phyloP scores from a whole-genome alignment of 2,329 filamentous ascomycete genomes.

The Blastomyces emzantsi region DNA sequence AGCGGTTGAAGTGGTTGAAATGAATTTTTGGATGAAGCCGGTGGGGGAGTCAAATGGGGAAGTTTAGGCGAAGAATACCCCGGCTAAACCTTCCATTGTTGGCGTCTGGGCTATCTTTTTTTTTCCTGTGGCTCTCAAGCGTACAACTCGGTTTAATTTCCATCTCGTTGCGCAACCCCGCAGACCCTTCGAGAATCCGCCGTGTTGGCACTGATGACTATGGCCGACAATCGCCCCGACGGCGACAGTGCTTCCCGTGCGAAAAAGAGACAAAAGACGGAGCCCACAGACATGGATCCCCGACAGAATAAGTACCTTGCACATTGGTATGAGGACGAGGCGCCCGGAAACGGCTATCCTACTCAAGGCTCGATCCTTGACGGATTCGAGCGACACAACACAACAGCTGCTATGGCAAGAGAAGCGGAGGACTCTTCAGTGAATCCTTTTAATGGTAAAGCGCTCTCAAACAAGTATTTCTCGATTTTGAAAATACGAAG shows the following conservation, averaged over 20 bases:
- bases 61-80: conserved; percentile 13
- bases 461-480: conserved; percentile 78
- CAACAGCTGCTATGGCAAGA: conserved; percentile 65
- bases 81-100: conserved; percentile 25
- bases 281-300: conserved; percentile 42
- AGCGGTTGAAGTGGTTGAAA: background rate
- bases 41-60: conserved; percentile 14
- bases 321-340: conserved; percentile 63
- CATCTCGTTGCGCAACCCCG: conserved; percentile 12
- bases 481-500: conserved; percentile 75
- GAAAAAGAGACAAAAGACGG: conserved; percentile 47
- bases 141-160: background rate
- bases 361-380: conserved; percentile 45
- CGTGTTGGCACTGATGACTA: conserved; percentile 24
- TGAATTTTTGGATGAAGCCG: background rate
- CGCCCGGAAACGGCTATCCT: conserved; percentile 25
- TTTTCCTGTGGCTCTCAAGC: conserved; percentile 14
- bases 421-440: conserved; percentile 67
- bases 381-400: conserved; percentile 65
- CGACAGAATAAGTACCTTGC: conserved; percentile 78
- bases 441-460: conserved; percentile 76
- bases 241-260: conserved; percentile 41
- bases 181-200: conserved; percentile 13
- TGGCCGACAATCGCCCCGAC: conserved; percentile 51
- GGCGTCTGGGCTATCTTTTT: conserved; percentile 14